Percentiles rank a stretch among this genome's conserved stretches.
Evolutionary conservation across 257 asterid species (phyloP).

Genomic region (Solanum peruvianum): DNA sequence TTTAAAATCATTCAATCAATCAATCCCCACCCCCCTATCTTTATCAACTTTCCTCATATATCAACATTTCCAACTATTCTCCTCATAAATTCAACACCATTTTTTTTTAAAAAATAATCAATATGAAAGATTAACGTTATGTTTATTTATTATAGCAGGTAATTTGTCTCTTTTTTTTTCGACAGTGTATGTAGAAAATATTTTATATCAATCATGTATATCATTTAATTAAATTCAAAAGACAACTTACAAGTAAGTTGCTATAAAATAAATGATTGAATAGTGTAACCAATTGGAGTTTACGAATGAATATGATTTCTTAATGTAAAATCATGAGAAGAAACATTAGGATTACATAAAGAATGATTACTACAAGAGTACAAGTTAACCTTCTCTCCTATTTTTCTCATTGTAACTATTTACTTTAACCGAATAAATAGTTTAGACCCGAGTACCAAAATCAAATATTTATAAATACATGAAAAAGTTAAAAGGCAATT

Average conservation of each 20-base stretch:
- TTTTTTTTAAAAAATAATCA: too few species aligned
- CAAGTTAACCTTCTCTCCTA: background rate
- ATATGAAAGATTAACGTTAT: background rate
- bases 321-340: background rate
- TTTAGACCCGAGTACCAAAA: background rate
- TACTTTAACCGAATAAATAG: background rate
- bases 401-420: background rate
- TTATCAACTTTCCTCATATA: background rate
- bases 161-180: background rate
- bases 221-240: background rate
- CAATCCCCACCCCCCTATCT: background rate
- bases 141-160: background rate
- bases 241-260: too few species aligned
- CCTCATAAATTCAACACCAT: background rate
- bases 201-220: too few species aligned
- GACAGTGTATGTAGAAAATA: too few species aligned
- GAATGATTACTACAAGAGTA: background rate
- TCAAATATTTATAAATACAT: too few species aligned
- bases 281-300: background rate
- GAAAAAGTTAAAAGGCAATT: background rate
- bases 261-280: too few species aligned
- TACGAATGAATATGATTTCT: background rate
- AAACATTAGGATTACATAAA: background rate
- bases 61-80: background rate
- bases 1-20: background rate